These are phyloP conservation scores for Physcomitrellopsis africana DNA, from an alignment of 225 moss, liverwort and hornwort genomes.

Conservation along the genomic window DNA sequence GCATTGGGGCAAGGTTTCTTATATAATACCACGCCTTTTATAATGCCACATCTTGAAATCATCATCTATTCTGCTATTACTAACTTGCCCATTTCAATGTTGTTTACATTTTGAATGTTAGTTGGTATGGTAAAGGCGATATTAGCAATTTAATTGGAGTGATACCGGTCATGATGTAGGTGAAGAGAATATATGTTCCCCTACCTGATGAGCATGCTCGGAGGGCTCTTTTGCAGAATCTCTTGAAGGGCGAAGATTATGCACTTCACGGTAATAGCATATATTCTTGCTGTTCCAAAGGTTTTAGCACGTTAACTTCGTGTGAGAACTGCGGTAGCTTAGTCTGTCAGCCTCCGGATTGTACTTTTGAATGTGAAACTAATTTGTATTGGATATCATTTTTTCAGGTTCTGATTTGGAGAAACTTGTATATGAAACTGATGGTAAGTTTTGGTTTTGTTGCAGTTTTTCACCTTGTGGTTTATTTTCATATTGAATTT, in stretches of 20 bases:
- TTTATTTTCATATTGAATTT: neutral
- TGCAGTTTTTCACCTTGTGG: slow-evolving; percentile 1
- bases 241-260: slow-evolving; percentile 85
- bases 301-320: neutral
- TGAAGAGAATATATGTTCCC: slow-evolving; percentile 91
- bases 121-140: neutral
- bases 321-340: neutral
- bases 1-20: slow-evolving; percentile 10
- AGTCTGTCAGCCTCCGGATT: neutral
- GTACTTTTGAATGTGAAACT: slow-evolving; percentile 15
- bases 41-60: neutral
- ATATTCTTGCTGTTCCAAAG: neutral
- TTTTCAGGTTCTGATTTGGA: slow-evolving; percentile 77
- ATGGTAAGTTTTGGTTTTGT: slow-evolving; percentile 53
- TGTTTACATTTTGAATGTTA: neutral
- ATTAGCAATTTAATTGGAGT: slow-evolving; percentile 1
- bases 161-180: slow-evolving; percentile 36
- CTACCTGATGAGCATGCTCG: slow-evolving; percentile 88
- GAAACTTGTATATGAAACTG: slow-evolving; percentile 80
- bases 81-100: neutral
- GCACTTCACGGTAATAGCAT: slow-evolving; percentile 61
- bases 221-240: slow-evolving; percentile 67
- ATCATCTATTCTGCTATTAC: neutral
- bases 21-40: neutral
- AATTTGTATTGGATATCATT: slow-evolving; percentile 18